Base-by-base conservation (phyloP, 2,329 filamentous ascomycete genomes). In the Corniculantispora saksenae region DNA sequence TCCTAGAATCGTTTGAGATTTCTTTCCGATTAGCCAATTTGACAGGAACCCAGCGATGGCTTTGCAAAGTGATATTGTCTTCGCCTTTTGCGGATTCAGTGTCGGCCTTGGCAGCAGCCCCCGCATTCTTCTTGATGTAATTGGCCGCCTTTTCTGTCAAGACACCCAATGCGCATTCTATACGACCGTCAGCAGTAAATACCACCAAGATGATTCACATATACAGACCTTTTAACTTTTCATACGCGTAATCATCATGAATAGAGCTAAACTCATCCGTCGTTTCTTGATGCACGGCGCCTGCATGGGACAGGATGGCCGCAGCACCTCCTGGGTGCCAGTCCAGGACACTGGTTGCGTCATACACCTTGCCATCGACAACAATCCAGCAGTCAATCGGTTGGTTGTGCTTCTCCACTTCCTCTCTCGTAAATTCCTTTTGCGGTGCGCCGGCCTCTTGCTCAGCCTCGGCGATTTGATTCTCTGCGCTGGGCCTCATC, bases 301-400 rank as follows among this genome's bases (percentile, higher is more conserved):
- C 83, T 0, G 82, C 83, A 69, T 85, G 83, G 0, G 74, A 76
- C 66, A 84, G 71, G 29, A 85, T 81, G 0, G 82, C 74, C 1
- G 78, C 77, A 63, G 79, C 81, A 2, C 82, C 82, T 9, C 82
- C 82, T 8, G 81, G 82, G 74, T 84, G 82, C 82, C 81, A 82
- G 9, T 71, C 69, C 19, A 84, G 69, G 3, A 82, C 79, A 55
- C 75, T 78, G 4, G 82, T 84, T 0, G 76, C 79, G 69, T 84
- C 81, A 64, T 84, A 84, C 0, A 84, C 82, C 54, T 82, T 84
- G 8, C 77, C 79, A 63, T 84, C 80, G 3, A 85, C 74, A 0
- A 84, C 80, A n/a, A 86, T 77, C 83, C 83, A 85, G 68, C 82
- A 83, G 66, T 85, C 82, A 23, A 80, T 72, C 54, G 80, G 77